Evolutionary conservation across 2,329 filamentous ascomycete genomes (phyloP).

Genomic region (Verticillium alfalfae): DNA sequence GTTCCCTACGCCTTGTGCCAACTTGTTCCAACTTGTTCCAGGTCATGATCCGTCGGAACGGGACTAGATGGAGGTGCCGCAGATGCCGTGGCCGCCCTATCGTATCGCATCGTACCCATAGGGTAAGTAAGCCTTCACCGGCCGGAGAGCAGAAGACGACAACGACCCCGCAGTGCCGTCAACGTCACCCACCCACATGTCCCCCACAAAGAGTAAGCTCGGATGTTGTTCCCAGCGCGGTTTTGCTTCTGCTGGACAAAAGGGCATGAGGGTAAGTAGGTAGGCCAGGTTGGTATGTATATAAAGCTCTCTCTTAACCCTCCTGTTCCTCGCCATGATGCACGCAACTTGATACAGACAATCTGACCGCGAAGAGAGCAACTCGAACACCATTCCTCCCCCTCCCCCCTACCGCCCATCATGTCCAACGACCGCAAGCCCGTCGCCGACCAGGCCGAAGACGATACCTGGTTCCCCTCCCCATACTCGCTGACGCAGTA

Average conservation of each 20-base stretch:
- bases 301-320: too few species aligned
- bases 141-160: too few species aligned
- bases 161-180: too few species aligned
- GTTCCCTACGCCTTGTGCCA: neutral
- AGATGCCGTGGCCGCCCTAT: neutral
- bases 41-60: neutral
- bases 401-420: neutral
- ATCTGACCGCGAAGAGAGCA: too few species aligned
- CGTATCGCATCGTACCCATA: neutral
- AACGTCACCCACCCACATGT: too few species aligned
- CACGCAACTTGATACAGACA: neutral
- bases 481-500: constrained; percentile 14
- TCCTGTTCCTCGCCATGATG: too few species aligned
- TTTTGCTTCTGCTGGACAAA: too few species aligned
- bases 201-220: too few species aligned
- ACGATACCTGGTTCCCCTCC: constrained; percentile 15
- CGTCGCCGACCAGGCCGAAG: constrained; percentile 14
- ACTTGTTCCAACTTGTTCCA: neutral
- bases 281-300: too few species aligned
- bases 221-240: too few species aligned
- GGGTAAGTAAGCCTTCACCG: too few species aligned
- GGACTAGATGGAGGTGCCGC: neutral
- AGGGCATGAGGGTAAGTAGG: too few species aligned
- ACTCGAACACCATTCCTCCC: neutral
- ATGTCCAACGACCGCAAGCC: constrained; percentile 10